phyloP scores from a whole-genome alignment of 169 alveolate species.

The Ichthyophthirius multifiliis region DNA sequence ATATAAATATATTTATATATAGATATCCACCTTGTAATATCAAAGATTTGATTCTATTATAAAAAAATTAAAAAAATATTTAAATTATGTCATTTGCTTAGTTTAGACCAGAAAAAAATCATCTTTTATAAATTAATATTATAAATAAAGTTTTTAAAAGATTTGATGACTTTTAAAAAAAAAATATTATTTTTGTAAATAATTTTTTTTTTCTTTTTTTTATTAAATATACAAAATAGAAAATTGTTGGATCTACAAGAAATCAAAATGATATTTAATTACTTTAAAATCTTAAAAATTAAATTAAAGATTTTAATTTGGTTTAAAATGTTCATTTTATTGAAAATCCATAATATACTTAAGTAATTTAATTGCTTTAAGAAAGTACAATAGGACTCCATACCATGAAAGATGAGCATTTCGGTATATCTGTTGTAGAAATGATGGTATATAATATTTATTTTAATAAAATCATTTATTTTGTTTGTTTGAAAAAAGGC shows the following conservation, averaged over 20 bases:
- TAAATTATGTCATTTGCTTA: constrained; percentile 83
- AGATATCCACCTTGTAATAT: constrained; percentile 87
- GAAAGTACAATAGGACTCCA: constrained; percentile 84
- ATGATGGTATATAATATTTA: constrained; percentile 52
- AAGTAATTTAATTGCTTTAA: not conserved
- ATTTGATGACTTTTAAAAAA: constrained; percentile 23
- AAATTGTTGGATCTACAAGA: constrained; percentile 77
- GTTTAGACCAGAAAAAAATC: constrained; percentile 91
- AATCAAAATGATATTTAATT: constrained; percentile 54
- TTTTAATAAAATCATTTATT: not conserved
- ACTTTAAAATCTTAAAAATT: constrained; percentile 28
- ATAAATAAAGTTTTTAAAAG: constrained; percentile 45
- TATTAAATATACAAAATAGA: constrained; percentile 35
- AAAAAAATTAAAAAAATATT: constrained; percentile 44
- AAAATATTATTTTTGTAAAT: not conserved
- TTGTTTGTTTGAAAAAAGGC: constrained; percentile 31
- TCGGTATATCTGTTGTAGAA: constrained; percentile 92
- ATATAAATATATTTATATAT: not conserved
- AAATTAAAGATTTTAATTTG: not conserved
- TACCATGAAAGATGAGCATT: constrained; percentile 91
- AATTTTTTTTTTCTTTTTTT: not conserved
- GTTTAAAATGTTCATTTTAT: constrained; percentile 5
- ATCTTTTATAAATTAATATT: constrained; percentile 68
- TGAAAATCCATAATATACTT: constrained; percentile 9
- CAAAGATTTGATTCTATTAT: constrained; percentile 42